Conservation (phyloP, 352 stramenopile species). For the Phytophthora idaei region DNA sequence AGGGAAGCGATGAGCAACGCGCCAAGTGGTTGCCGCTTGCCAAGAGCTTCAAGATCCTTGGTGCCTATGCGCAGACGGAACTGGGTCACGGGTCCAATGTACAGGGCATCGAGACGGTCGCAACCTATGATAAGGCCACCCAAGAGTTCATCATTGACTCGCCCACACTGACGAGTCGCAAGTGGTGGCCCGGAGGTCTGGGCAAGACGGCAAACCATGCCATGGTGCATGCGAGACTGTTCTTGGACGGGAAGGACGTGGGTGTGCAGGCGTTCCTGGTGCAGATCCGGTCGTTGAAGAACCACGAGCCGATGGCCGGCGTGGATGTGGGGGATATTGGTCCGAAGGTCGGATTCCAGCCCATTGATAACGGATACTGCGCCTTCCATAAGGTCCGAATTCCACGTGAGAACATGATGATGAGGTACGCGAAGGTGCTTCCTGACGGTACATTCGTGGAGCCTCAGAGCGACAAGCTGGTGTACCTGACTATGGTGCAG, state of each 20-base stretch:
- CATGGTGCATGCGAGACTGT: conserved; percentile 20
- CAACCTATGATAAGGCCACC: conserved; percentile 84
- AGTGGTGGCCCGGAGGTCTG: conserved; percentile 91
- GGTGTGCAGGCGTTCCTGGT: conserved; percentile 29
- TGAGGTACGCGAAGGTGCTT: conserved; percentile 40
- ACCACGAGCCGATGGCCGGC: conserved; percentile 14
- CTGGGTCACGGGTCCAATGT: conserved; percentile 94
- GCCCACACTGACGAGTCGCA: conserved; percentile 66
- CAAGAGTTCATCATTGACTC: conserved; percentile 90
- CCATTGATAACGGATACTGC: conserved; percentile 30
- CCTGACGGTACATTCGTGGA: conserved; percentile 58
- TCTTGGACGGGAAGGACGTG: conserved; percentile 23
- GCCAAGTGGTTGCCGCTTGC: conserved; percentile 71
- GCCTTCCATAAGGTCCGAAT: conserved; percentile 25
- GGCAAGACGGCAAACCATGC: conserved; percentile 26
- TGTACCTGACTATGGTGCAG: conserved; percentile 61
- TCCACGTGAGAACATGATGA: conserved; percentile 33
- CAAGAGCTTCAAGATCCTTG: conserved; percentile 68
- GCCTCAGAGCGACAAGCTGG: conserved; percentile 69
- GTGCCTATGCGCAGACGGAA: conserved; percentile 96
- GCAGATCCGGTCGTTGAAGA: conserved; percentile 21
- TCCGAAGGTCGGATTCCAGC: conserved; percentile 51
- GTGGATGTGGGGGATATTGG: conserved; percentile 24
- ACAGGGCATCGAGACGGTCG: conserved; percentile 73
- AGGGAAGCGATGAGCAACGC: conserved; percentile 62